These are phyloP conservation scores for Acanthamoeba divionensis DNA, from an alignment of 208 protist species.

Conservation along the genomic window DNA sequence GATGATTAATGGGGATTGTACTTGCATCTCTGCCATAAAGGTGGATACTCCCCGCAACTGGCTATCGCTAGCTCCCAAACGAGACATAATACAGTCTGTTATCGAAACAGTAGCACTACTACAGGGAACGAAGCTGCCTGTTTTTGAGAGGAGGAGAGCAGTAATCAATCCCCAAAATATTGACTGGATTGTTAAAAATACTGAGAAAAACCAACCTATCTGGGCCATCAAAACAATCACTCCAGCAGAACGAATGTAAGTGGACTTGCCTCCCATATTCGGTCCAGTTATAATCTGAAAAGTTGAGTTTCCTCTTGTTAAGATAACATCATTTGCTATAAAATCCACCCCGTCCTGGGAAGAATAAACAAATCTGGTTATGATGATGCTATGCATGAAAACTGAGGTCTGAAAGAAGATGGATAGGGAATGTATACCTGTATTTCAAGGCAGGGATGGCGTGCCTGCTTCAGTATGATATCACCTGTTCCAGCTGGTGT, in stretches of 20 bases:
- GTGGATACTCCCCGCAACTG: conserved; percentile 90
- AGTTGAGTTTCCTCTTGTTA: conserved; percentile 20
- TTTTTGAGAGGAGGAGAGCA: conserved; percentile 96
- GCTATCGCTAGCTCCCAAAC: conserved; percentile 97
- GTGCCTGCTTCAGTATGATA: conserved; percentile 32
- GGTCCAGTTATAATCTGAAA: conserved; percentile 85
- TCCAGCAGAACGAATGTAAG: conserved; percentile 63
- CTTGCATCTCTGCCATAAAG: conserved; percentile 99
- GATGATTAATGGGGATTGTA: no score
- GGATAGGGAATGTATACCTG: conserved; percentile 66
- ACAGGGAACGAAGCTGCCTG: conserved; percentile 96
- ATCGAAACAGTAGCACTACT: conserved; percentile 78
- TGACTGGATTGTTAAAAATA: neutral
- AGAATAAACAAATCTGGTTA: no score
- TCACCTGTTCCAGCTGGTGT: neutral
- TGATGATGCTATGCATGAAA: neutral
- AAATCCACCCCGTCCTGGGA: conserved; percentile 35
- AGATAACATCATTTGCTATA: neutral
- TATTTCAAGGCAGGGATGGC: conserved; percentile 87
- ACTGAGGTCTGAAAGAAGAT: neutral
- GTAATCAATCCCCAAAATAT: conserved; percentile 82
- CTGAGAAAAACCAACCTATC: neutral
- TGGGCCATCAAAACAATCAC: conserved; percentile 43
- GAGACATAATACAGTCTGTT: conserved; percentile 93
- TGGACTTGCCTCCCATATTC: conserved; percentile 98